Base-by-base conservation (phyloP, 2,329 filamentous ascomycete species). In the Botrytis hyacinthi region DNA sequence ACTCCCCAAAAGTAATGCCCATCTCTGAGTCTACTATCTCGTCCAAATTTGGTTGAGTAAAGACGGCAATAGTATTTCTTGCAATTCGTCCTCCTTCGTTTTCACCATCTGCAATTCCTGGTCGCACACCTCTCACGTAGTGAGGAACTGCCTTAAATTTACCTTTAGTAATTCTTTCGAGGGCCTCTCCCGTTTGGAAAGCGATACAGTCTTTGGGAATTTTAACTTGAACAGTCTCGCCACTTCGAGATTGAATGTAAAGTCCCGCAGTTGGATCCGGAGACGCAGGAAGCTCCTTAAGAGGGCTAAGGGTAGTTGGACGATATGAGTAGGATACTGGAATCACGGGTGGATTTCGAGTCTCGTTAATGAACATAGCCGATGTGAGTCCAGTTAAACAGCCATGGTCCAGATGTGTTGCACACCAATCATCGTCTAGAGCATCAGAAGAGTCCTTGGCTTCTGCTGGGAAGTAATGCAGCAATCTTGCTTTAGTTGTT, bases 361-460 rank as follows among this genome's bases (percentile, higher is more conserved):
- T 83, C 83, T 98, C 95, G 80, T 98, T 94, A 75, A 98, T 87
- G 82, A 97, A 98, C 94, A 98, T 97, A 77, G 95, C 95, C 3
- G 92, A 95, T 0, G 96, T 99, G 48, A 99, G 86, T 22, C 95
- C 95, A 0, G 96, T 99, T 46, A 99, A 87, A 81, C 95, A 98
- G 61, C 96, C 94, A 79, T 98, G 94, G 82, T 98, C 95, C 73
- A 96, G 85, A 81, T 96, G 93, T 1, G 92, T 94, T 5, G 94
- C 93, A 82, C 95, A 99, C 96, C 96, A 99, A 83, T 97, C 93
- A 82, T 98, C 95, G 75, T 94, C 91, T 71, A 85, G 85, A 59
- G 82, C 82, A 14, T 81, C 80, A 22, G 79, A 83, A 26, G 79
- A 78, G 22, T 82, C 77, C 32, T 68, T 60, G 20, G 80, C 79